phyloP scores from a whole-genome alignment of 2,329 filamentous ascomycete genomes.

The Didymosphaeria variabile region DNA sequence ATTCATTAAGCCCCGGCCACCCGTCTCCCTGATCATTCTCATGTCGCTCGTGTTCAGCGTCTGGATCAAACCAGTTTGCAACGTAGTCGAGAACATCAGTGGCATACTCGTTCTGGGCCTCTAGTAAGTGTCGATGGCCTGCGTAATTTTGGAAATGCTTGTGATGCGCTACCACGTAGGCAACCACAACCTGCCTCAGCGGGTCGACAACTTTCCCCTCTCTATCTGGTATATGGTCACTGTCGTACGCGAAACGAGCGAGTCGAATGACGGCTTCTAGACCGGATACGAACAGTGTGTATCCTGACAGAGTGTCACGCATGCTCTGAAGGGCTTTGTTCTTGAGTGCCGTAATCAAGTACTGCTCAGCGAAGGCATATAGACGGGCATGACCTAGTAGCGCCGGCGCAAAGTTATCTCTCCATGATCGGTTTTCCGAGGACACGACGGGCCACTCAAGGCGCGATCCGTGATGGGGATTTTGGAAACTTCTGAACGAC shows the following conservation, averaged over 20 bases:
- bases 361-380: conserved; percentile 16
- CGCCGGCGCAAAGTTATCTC: conserved; percentile 19
- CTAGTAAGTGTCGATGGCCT: neutral
- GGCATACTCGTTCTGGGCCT: conserved; percentile 8
- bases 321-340: conserved; percentile 2
- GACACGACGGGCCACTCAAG: neutral
- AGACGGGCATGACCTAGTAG: conserved; percentile 23
- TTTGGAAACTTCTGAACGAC: neutral
- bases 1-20: neutral
- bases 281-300: conserved; percentile 1
- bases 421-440: neutral
- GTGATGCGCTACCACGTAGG: neutral
- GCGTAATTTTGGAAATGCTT: neutral
- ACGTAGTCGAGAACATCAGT: conserved; percentile 9
- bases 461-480: neutral
- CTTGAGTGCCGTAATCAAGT: conserved; percentile 14
- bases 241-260: conserved; percentile 3
- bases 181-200: neutral
- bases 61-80: neutral
- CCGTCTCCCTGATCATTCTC: no score
- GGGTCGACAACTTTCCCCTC: neutral
- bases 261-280: neutral
- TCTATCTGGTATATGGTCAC: conserved; percentile 2
- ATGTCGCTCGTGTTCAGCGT: neutral
- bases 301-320: neutral